These are phyloP conservation scores for Hawksworthiomyces lignivorus DNA, from an alignment of 2,329 filamentous ascomycete genomes.

Conservation along the genomic window DNA sequence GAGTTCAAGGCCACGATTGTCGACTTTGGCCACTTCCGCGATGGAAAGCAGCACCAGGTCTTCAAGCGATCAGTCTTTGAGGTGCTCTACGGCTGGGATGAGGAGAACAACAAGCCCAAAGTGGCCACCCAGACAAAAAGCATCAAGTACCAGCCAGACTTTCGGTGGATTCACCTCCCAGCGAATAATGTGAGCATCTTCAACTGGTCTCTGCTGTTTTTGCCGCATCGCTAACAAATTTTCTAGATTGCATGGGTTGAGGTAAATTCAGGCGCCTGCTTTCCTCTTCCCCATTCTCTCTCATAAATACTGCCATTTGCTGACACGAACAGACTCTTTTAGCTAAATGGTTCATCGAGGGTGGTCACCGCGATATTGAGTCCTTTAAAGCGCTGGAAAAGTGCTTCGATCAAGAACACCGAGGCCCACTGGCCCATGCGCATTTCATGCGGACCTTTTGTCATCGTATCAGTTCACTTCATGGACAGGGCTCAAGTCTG, in stretches of 20 bases:
- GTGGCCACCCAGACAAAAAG: slow-evolving; percentile 38
- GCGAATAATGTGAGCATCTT: slow-evolving; percentile 37
- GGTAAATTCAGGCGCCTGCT: slow-evolving; percentile 20
- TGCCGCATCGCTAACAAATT: neutral
- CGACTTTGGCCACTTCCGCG: slow-evolving; percentile 37
- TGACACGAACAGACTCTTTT: slow-evolving; percentile 35
- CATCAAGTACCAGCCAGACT: slow-evolving; percentile 37
- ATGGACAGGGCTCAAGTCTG: slow-evolving; percentile 15
- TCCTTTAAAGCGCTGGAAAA: slow-evolving; percentile 55
- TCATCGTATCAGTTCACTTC: slow-evolving; percentile 35
- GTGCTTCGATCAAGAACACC: slow-evolving; percentile 54
- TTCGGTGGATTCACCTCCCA: slow-evolving; percentile 46
- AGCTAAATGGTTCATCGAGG: slow-evolving; percentile 58
- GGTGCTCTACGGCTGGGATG: slow-evolving; percentile 42
- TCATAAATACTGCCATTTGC: slow-evolving; percentile 11
- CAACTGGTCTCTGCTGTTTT: neutral
- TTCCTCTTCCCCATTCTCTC: neutral
- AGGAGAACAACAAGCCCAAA: slow-evolving; percentile 36
- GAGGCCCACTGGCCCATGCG: slow-evolving; percentile 49
- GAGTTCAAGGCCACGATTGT: slow-evolving; percentile 45
- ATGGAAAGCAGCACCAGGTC: slow-evolving; percentile 34
- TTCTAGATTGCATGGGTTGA: slow-evolving; percentile 52
- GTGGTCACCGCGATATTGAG: slow-evolving; percentile 53
- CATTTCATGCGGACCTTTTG: slow-evolving; percentile 56
- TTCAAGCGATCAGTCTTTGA: slow-evolving; percentile 41